Percentiles rank a stretch among this genome's conserved stretches.
Evolutionary conservation across 2,329 filamentous ascomycete genomes (phyloP).

Genomic region (Colletotrichum neosansevieriae): DNA sequence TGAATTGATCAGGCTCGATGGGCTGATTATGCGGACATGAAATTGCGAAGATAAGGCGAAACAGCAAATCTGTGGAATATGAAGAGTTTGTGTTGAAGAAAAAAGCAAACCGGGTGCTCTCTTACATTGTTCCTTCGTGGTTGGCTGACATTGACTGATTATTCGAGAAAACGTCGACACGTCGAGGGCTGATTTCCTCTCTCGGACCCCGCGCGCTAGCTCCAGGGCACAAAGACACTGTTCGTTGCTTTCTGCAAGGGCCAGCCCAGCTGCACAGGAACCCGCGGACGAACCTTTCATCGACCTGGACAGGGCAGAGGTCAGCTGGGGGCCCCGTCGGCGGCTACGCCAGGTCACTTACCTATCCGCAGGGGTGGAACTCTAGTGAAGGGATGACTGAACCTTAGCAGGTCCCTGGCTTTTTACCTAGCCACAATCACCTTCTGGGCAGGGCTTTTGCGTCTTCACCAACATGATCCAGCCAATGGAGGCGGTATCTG

Average conservation of each 20-base stretch:
- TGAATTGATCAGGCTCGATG: neutral
- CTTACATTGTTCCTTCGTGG: neutral
- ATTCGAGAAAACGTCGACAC: neutral
- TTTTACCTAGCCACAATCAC: neutral
- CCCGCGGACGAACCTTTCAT: neutral
- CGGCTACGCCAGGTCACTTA: neutral
- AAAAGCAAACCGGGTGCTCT: constrained; percentile 3
- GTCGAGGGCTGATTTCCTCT: neutral
- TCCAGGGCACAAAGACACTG: constrained; percentile 6
- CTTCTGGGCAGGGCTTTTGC: neutral
- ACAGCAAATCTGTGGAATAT: neutral
- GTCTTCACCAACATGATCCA: constrained; percentile 10
- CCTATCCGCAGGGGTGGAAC: constrained; percentile 34
- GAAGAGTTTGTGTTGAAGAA: constrained; percentile 16
- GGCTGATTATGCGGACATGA: neutral
- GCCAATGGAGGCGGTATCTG: constrained; percentile 9
- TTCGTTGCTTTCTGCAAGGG: constrained; percentile 20
- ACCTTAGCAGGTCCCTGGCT: neutral
- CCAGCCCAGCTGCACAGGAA: neutral
- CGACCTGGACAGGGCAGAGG: constrained; percentile 1
- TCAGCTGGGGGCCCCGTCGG: neutral
- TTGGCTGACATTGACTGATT: constrained; percentile 10
- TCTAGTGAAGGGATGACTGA: neutral
- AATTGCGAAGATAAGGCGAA: neutral
- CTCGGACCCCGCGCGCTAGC: constrained; percentile 6